Conservation (phyloP, 805 yeast genomes). For the Diddensiella santjacobensis region DNA sequence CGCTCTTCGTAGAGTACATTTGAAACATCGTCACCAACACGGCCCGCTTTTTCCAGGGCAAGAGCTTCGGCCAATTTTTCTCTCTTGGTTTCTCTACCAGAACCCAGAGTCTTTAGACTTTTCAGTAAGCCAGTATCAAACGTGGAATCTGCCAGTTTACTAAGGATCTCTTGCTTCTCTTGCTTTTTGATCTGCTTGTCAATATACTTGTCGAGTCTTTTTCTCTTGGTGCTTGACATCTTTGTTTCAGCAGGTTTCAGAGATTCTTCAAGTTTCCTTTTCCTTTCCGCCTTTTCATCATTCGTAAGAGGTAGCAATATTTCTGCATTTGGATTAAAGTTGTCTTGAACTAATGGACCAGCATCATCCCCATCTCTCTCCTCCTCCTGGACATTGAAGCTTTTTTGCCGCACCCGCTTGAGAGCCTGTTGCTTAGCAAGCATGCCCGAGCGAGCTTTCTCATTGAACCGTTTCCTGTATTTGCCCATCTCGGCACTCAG, state of each 20-base stretch:
- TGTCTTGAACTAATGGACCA: slow-evolving; percentile 13
- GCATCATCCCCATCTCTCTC: slow-evolving; percentile 28
- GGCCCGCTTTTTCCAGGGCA: slow-evolving; percentile 66
- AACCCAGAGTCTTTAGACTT: slow-evolving; percentile 75
- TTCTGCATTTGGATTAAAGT: slow-evolving; percentile 50
- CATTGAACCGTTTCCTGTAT: slow-evolving; percentile 75
- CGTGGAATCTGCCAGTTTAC: slow-evolving; percentile 59
- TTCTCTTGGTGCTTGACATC: slow-evolving; percentile 62
- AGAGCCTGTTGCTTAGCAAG: slow-evolving; percentile 73
- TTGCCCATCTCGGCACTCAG: slow-evolving; percentile 57
- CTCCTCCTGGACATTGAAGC: slow-evolving; percentile 48
- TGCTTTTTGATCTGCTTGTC: slow-evolving; percentile 83
- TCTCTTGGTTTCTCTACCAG: slow-evolving; percentile 59
- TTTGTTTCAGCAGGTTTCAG: slow-evolving; percentile 64
- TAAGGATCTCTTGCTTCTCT: slow-evolving; percentile 73
- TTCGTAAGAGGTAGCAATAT: slow-evolving; percentile 58
- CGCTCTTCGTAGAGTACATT: slow-evolving; percentile 69
- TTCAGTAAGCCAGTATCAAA: slow-evolving; percentile 68
- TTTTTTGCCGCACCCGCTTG: slow-evolving; percentile 64
- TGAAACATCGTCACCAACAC: slow-evolving; percentile 57
- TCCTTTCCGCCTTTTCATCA: slow-evolving; percentile 60
- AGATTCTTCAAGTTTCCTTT: slow-evolving; percentile 58
- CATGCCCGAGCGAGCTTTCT: slow-evolving; percentile 81
- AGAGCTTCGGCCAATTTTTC: slow-evolving; percentile 75
- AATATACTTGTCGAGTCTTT: slow-evolving; percentile 84